Evolutionary conservation across 768 basidiomycete genomes (phyloP).

Genomic region (Chiua virens): DNA sequence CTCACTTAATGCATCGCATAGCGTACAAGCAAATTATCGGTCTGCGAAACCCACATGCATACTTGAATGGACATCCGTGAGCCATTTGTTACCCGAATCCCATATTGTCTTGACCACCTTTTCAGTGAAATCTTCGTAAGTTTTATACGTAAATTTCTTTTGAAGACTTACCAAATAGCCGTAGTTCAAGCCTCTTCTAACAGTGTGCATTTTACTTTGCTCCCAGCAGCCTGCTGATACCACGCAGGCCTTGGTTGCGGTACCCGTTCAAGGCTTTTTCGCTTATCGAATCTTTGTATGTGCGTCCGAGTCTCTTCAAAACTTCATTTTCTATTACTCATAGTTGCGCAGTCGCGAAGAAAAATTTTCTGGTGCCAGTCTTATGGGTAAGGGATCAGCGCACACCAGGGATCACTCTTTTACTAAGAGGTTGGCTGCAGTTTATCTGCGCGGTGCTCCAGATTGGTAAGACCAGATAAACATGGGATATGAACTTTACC

Average conservation of each 20-base stretch:
- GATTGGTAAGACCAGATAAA: background rate
- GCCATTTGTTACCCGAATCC: background rate
- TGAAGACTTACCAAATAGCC: no score
- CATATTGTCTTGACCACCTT: background rate
- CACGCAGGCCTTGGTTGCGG: background rate
- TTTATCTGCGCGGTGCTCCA: background rate
- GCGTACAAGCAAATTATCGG: background rate
- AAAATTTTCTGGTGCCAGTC: background rate
- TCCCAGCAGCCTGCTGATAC: background rate
- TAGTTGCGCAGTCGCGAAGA: background rate
- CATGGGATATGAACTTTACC: background rate
- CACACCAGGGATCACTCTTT: background rate
- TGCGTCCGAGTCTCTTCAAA: background rate
- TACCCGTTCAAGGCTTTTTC: background rate
- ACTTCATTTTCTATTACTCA: background rate
- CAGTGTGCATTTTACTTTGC: background rate
- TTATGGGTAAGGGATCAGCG: background rate
- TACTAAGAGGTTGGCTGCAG: background rate
- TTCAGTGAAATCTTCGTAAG: background rate
- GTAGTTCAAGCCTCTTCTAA: background rate
- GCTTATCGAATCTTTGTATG: slow-evolving; percentile 1
- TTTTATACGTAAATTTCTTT: background rate
- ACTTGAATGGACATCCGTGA: background rate
- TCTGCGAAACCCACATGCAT: background rate
- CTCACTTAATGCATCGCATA: background rate